Base-by-base conservation (phyloP, 306 rosid genomes). In the Lathyrus oleraceus region DNA sequence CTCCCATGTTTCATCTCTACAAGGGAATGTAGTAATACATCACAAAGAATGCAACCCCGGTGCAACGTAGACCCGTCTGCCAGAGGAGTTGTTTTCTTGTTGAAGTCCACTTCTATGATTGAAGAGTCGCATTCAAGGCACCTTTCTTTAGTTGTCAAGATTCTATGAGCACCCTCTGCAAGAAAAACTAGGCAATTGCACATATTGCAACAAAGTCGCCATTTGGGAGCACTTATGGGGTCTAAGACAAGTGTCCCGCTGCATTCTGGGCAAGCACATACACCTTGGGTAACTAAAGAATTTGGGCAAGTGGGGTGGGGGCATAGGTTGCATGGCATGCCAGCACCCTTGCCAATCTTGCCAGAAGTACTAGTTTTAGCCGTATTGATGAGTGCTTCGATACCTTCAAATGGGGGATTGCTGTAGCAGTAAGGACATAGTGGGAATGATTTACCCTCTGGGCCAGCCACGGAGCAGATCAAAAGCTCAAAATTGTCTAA, bases 401-500 rank as follows among this genome's bases (percentile, higher is more conserved):
- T 87, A 20, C 98, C 98, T 85, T 93, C 98, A 71, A 93, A 93
- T 67, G 98, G 98, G 63, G 98, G 97, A 80, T 86, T 90, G 73
- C 85, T 90, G 86, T 93, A 93, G 88, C 98, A 93, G 75, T 87
- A 93, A 19, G 98, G 98, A 79, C 98, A 90, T 64, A 90, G 87
- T 28, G 97, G 91, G 70, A 87, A 88, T 35, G 98, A 87, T 87
- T 88, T 90, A 67, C 90, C 96, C 48, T 93, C 98, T 7, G 97
- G 96, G 13, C 98, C 98, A 53, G 93, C 81, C 76, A 85, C 75
- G 72, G 97, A 90, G 83, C 79, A 84, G 75, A 93, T 30, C 84
- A 93, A 69, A 61, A 93, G 97, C 88, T 93, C 98, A 69, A 88
- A 93, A 82, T 90, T 93, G 81, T 93, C 98, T 45, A 93, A 71